Evolutionary conservation across 139 green algal species (phyloP), one percentile per base, ranked within the genome.

Genomic region (Bryopsis sp.): DNA sequence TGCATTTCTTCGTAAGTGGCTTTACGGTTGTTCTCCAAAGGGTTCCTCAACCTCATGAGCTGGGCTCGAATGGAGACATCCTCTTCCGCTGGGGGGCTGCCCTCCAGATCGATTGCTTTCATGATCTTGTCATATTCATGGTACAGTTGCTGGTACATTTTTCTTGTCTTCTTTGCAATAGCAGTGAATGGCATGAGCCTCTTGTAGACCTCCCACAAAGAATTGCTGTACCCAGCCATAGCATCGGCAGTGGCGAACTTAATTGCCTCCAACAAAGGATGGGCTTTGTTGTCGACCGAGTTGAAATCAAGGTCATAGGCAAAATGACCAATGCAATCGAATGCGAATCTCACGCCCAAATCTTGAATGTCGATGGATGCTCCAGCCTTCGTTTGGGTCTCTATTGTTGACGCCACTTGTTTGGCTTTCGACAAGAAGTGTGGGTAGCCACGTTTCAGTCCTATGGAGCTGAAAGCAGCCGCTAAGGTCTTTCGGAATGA

Each of bases 281-380:
- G 8, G 5, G 11, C 11, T n/a, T n/a, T n/a, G 8, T 31, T 5
- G 22, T 61, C 48, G 8, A 61, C 5, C 33, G 24, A 22, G 11
- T 26, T 26, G 19, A 61, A 26, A 61, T 61, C 22, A 28, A 22
- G 22, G 48, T 61, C 48, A 5, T 36, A 28, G 29, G 48, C 48
- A 8, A 61, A 22, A 36, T 61, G 5, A 22, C 48, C 48, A 33
- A 61, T 61, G 8, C 5, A 7, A 31, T 61, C 48, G 24, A 28
- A 5, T 33, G 48, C 22, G 5, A 28, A 15, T 61, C 48, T 15
- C 5, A 61, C 8, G 22, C 29, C 29, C 48, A 61, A 31, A 8
- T 61, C 48, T 26, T 61, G 48, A 31, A 22, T 7, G 48, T 61
- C 48, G 11, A 61, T 61, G n/a, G n/a, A n/a, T 28, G 48, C 48